These are phyloP conservation scores for Herpetomonas samuelpessoai DNA, from an alignment of 208 protist genomes.

Conservation along the genomic window DNA sequence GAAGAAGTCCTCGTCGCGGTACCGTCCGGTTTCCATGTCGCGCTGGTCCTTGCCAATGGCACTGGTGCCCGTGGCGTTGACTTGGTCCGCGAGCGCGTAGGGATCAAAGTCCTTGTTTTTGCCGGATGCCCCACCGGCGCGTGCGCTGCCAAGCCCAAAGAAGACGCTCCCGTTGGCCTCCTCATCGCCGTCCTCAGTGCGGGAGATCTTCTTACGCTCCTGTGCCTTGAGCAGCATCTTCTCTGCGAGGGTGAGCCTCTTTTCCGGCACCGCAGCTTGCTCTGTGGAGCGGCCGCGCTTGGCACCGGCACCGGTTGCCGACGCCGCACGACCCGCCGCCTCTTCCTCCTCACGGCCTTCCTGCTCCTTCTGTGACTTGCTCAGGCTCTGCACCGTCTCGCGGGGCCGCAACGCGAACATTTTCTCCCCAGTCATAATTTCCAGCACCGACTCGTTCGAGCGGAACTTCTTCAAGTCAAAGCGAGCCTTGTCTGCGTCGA, in stretches of 20 bases:
- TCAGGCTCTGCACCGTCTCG: constrained; percentile 62
- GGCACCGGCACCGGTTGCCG: not conserved
- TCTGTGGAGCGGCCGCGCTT: not conserved
- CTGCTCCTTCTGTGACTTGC: constrained; percentile 14
- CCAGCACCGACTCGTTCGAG: constrained; percentile 79
- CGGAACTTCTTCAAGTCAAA: constrained; percentile 80
- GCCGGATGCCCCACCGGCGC: constrained; percentile 4
- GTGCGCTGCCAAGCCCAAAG: constrained; percentile 25
- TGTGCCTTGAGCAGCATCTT: constrained; percentile 74
- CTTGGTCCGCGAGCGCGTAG: constrained; percentile 5
- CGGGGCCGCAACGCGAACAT: constrained; percentile 60
- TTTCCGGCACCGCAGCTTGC: constrained; percentile 9
- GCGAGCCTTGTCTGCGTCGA: constrained; percentile 64
- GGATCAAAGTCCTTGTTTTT: not conserved
- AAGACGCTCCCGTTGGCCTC: constrained; percentile 10
- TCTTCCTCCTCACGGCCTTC: not conserved
- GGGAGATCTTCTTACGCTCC: constrained; percentile 75
- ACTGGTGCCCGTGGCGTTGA: not conserved
- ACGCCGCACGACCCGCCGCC: not conserved
- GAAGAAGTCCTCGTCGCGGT: constrained; percentile 81
- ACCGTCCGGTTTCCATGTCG: constrained; percentile 40
- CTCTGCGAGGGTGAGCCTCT: constrained; percentile 74
- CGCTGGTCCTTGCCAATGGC: constrained; percentile 11
- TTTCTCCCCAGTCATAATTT: constrained; percentile 79
- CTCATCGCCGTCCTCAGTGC: constrained; percentile 16